phyloP scores from a whole-genome alignment of 2,329 filamentous ascomycete genomes.

The Cryphonectria japonica region DNA sequence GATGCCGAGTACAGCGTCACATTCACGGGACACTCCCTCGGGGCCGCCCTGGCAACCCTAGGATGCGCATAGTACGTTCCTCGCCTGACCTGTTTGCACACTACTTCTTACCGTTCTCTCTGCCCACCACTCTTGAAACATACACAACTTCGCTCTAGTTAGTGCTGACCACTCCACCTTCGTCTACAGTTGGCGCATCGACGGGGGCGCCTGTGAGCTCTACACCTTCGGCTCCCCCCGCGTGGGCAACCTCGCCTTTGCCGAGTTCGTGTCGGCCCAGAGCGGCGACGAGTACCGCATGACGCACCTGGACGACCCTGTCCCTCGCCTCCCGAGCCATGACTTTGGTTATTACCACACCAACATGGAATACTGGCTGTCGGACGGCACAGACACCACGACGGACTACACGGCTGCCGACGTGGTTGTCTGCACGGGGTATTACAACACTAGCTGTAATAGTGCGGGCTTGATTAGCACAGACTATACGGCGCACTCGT shows the following conservation, averaged over 20 bases:
- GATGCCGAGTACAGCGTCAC: slow-evolving; percentile 34
- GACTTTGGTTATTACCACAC: slow-evolving; percentile 24
- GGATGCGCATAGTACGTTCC: slow-evolving; percentile 32
- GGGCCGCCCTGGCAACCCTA: slow-evolving; percentile 37
- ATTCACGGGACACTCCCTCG: slow-evolving; percentile 38
- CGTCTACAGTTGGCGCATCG: slow-evolving; percentile 12
- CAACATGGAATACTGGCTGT: slow-evolving; percentile 25
- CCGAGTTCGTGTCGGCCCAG: slow-evolving; percentile 34
- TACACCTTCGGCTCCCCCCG: slow-evolving; percentile 40
- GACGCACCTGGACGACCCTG: slow-evolving; percentile 29
- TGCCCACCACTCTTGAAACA: neutral
- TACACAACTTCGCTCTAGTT: too few relatives aligned
- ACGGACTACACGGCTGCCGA: slow-evolving; percentile 40
- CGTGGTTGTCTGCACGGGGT: slow-evolving; percentile 53
- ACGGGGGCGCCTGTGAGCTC: slow-evolving; percentile 31
- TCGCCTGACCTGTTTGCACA: neutral
- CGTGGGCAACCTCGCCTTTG: slow-evolving; percentile 35
- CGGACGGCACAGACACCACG: slow-evolving; percentile 14
- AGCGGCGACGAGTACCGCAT: slow-evolving; percentile 26
- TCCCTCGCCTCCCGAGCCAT: slow-evolving; percentile 27
- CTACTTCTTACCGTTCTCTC: slow-evolving; percentile 5
- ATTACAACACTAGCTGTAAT: slow-evolving; percentile 53
- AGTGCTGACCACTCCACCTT: neutral
- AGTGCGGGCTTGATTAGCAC: slow-evolving; percentile 48
- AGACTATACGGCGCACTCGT: slow-evolving; percentile 49